Percentiles rank a stretch among this genome's conserved stretches.
Evolutionary conservation across 1,139 yeast genomes (phyloP).

Genomic region (Protomyces lactucae-debilis): DNA sequence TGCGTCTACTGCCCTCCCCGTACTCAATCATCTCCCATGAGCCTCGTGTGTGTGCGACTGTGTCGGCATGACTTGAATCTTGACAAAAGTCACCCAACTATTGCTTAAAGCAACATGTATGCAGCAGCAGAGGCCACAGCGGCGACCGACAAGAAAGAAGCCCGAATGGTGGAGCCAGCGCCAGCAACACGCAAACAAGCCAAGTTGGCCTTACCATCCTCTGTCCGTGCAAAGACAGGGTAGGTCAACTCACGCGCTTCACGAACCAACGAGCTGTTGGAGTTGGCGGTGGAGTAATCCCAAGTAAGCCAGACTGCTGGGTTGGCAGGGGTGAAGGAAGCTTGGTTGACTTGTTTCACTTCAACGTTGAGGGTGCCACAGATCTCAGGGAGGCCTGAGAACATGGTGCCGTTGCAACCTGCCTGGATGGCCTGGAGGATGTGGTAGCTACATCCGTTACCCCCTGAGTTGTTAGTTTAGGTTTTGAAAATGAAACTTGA

Average conservation of each 20-base stretch:
- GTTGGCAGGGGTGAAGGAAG: conserved; percentile 23
- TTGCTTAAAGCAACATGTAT: conserved; percentile 18
- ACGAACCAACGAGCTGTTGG: conserved; percentile 5
- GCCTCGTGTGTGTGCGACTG: no score
- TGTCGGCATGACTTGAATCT: no score
- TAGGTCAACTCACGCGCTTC: conserved; percentile 20
- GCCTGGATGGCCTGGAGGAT: conserved; percentile 19
- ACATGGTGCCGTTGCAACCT: conserved; percentile 26
- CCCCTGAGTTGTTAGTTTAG: not conserved
- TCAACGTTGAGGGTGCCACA: conserved; percentile 26
- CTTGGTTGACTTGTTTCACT: conserved; percentile 5
- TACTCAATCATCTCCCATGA: no score
- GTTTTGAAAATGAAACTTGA: not conserved
- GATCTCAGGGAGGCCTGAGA: conserved; percentile 21
- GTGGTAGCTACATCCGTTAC: conserved; percentile 20
- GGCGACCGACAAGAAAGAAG: conserved; percentile 15
- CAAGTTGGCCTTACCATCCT: conserved; percentile 23
- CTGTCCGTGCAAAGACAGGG: conserved; percentile 24
- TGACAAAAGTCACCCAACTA: not conserved
- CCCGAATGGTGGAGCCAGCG: conserved; percentile 12
- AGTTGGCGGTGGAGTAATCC: conserved; percentile 12
- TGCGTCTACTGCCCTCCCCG: no score
- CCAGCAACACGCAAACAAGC: conserved; percentile 24
- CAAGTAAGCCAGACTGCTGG: conserved; percentile 27
- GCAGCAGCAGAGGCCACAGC: conserved; percentile 18